A percentile compares a stretch with the other conserved stretches of the same genome.
Conservation (phyloP, 1,284 basidiomycete genomes). For the Ceratobasidium theobromae region DNA sequence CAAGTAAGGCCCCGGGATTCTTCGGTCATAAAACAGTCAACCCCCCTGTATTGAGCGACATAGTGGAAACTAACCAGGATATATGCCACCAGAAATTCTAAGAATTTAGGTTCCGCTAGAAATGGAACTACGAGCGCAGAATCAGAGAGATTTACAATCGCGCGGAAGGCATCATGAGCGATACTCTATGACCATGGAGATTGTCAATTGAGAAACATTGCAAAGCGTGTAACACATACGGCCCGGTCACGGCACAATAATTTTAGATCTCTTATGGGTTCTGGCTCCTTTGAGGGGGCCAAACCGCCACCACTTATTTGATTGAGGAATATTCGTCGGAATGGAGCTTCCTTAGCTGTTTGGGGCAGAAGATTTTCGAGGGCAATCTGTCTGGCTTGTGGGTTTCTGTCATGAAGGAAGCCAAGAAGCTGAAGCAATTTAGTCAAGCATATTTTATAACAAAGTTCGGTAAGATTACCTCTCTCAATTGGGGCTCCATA, state of each 20-base stretch:
- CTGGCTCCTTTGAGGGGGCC: constrained; percentile 62
- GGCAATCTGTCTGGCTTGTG: constrained; percentile 83
- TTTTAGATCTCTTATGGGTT: constrained; percentile 76
- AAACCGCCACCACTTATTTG: constrained; percentile 59
- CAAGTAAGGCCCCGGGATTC: constrained; percentile 87
- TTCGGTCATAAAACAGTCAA: constrained; percentile 42
- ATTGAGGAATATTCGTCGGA: constrained; percentile 74
- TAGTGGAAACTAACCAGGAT: constrained; percentile 69
- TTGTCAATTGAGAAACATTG: constrained; percentile 26
- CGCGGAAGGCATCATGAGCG: constrained; percentile 93
- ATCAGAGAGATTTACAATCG: constrained; percentile 92
- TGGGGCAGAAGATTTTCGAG: constrained; percentile 81
- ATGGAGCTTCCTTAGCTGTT: constrained; percentile 68
- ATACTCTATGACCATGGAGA: constrained; percentile 64
- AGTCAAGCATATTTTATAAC: too few species aligned
- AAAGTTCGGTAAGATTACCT: too few species aligned
- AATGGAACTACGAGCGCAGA: constrained; percentile 68
- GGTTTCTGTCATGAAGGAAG: constrained; percentile 85
- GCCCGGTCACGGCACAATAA: constrained; percentile 83
- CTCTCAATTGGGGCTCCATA: constrained; percentile 62
- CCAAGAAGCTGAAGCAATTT: constrained; percentile 62
- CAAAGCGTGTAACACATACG: constrained; percentile 47
- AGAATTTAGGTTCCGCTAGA: constrained; percentile 74
- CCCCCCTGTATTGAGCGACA: constrained; percentile 21
- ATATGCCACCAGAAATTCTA: constrained; percentile 86